A percentile compares a stretch with the other conserved stretches of the same genome.
phyloP scores from a whole-genome alignment of 225 moss, liverwort and hornwort species.

The Neckera pumila region DNA sequence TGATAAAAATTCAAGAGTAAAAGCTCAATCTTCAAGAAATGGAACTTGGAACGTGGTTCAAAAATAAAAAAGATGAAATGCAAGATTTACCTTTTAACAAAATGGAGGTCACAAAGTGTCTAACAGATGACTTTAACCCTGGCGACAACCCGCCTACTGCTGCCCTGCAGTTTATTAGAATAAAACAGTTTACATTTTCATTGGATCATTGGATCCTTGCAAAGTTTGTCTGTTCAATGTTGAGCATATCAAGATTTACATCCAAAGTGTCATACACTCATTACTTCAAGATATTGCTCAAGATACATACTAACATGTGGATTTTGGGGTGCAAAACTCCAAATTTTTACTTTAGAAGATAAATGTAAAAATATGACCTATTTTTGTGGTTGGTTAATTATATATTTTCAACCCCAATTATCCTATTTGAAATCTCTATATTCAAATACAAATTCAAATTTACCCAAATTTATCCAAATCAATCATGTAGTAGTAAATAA shows the following conservation, averaged over 20 bases:
- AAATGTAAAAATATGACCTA: no score
- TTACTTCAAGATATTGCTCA: neutral
- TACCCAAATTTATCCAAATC: neutral
- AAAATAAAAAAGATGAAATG: neutral
- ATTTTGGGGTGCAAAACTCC: accelerated
- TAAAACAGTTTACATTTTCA: neutral
- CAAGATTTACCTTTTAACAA: neutral
- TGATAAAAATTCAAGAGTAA: neutral
- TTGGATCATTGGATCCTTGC: neutral
- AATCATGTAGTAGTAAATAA: no score
- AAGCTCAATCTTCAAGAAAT: neutral
- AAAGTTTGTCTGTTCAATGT: neutral
- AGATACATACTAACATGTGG: neutral
- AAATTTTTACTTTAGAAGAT: neutral
- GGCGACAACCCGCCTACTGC: no score
- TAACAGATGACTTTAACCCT: neutral
- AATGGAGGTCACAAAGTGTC: neutral
- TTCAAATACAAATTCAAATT: neutral
- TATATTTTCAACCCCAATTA: no score
- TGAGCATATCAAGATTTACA: neutral
- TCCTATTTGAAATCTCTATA: neutral
- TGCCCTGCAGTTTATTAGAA: neutral
- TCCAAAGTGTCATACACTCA: neutral
- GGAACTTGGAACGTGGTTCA: neutral
- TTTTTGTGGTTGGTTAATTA: no score